Conservation (phyloP, 1,284 basidiomycete species). For the Trametes hirsuta region DNA sequence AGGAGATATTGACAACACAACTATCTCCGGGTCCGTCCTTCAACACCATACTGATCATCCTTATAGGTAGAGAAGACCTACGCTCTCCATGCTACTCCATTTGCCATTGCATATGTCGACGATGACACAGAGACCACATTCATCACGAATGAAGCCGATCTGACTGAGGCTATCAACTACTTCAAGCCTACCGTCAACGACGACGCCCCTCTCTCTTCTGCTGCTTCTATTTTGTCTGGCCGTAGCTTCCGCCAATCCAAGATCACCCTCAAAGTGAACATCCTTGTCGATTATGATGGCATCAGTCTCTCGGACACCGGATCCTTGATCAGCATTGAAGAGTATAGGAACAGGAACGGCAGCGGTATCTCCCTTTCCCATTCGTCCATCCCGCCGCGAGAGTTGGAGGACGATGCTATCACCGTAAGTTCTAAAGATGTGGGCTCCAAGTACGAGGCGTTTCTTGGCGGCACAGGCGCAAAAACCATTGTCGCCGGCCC, state of each 20-base stretch:
- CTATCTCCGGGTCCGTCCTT: slow-evolving; percentile 33
- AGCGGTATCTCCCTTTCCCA: slow-evolving; percentile 63
- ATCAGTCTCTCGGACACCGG: slow-evolving; percentile 88
- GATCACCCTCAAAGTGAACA: slow-evolving; percentile 76
- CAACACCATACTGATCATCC: slow-evolving; percentile 49
- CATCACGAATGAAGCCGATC: slow-evolving; percentile 72
- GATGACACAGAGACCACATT: slow-evolving; percentile 80
- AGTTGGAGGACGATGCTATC: slow-evolving; percentile 69
- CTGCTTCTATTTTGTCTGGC: slow-evolving; percentile 72
- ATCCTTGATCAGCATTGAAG: slow-evolving; percentile 76
- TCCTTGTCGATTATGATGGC: slow-evolving; percentile 86
- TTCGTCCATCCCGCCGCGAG: slow-evolving; percentile 37
- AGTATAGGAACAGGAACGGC: slow-evolving; percentile 62
- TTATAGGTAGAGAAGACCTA: slow-evolving; percentile 22
- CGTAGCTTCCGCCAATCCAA: slow-evolving; percentile 67
- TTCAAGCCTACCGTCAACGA: slow-evolving; percentile 70
- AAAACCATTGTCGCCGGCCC: slow-evolving; percentile 34
- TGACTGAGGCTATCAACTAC: slow-evolving; percentile 85
- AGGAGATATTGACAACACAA: too few relatives aligned
- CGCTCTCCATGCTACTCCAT: slow-evolving; percentile 11
- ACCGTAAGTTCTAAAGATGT: slow-evolving; percentile 75
- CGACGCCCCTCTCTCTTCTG: slow-evolving; percentile 69
- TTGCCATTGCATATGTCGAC: slow-evolving; percentile 75
- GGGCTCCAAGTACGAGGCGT: slow-evolving; percentile 36
- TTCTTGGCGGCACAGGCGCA: slow-evolving; percentile 23